Evolutionary conservation across 495 filamentous ascomycete species (phyloP), one percentile per base, ranked within the genome.

Genomic region (Aspergillus steynii): DNA sequence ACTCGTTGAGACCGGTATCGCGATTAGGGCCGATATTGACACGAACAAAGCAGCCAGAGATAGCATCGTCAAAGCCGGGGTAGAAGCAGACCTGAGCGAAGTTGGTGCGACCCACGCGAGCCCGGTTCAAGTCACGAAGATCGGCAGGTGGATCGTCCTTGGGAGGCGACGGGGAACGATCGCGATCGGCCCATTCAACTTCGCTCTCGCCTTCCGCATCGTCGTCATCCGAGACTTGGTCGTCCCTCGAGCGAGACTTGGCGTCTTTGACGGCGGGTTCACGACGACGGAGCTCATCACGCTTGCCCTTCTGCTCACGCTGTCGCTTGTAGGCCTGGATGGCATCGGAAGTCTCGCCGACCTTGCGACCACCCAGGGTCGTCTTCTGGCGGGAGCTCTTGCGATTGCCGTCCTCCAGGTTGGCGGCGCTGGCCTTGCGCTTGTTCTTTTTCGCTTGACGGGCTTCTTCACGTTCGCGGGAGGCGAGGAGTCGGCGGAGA

Each of bases 61-160:
- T 88, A 31, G 88, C 83, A 34, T 91, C 82, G 20, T 93, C 88
- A 58, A 99, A 96, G 10, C 88, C 88, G 26, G 95, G 95, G 61
- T 90, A 91, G 78, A 95, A 97, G 78, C 91, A 96, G 48, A 96
- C 88, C 67, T 90, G 84, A 5, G 87, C 87, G 65, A 98, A 93
- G 65, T 90, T 88, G 61, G 78, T 85, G 37, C 96, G 85, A 26
- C 93, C 91, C 60, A 99, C 81, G 59, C 90, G 86, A 60, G 90
- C 83, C 52, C 89, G 86, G 65, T 97, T 89, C 62, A 96, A 82
- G 67, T 99, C 92, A 2, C 82, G 77, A n/a, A 96, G 80, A 10
- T 87, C 85, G 12, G 90, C 86, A 12, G 84, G 88, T 26, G 80
- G 80, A 53, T 88, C 84, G 49, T 86, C 80, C 50, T 79, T 82